Conservation (phyloP, 352 stramenopile species). For the Phytophthora hybrid region DNA sequence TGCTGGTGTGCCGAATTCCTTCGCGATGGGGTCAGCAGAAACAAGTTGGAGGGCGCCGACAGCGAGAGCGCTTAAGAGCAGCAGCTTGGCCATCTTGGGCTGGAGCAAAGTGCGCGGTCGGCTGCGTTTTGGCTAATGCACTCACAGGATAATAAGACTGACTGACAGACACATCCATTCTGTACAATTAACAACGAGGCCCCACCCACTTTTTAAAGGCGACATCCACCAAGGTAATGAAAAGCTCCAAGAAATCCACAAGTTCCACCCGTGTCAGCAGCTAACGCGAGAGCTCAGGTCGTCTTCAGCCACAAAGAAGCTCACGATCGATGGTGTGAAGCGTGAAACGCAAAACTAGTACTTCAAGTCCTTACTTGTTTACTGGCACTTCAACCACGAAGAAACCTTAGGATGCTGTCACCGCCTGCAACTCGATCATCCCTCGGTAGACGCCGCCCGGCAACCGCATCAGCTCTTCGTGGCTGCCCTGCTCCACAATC, state of each 20-base stretch:
- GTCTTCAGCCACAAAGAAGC: too few relatives aligned
- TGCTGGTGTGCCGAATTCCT: neutral
- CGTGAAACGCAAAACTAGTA: too few relatives aligned
- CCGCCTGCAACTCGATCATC: conserved; percentile 28
- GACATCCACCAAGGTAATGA: neutral
- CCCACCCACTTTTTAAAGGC: too few relatives aligned
- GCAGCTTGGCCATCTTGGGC: conserved; percentile 14
- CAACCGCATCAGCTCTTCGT: conserved; percentile 69
- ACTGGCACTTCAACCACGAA: too few relatives aligned
- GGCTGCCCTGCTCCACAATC: conserved; percentile 90
- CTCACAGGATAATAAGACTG: too few relatives aligned
- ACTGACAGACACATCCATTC: neutral
- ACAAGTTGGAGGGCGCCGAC: conserved; percentile 7
- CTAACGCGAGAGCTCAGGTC: too few relatives aligned
- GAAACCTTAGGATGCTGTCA: neutral
- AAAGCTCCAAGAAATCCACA: conserved; percentile 20
- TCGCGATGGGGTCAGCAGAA: conserved; percentile 8
- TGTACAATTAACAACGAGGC: neutral
- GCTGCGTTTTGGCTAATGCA: conserved; percentile 17
- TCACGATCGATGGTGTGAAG: too few relatives aligned
- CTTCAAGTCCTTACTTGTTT: too few relatives aligned
- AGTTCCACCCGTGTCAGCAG: neutral
- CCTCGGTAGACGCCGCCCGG: conserved; percentile 43
- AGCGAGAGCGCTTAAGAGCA: conserved; percentile 6
- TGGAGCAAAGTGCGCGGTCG: conserved; percentile 8